phyloP scores from a whole-genome alignment of 345 rosid genomes.

The Melastoma malabathricum region DNA sequence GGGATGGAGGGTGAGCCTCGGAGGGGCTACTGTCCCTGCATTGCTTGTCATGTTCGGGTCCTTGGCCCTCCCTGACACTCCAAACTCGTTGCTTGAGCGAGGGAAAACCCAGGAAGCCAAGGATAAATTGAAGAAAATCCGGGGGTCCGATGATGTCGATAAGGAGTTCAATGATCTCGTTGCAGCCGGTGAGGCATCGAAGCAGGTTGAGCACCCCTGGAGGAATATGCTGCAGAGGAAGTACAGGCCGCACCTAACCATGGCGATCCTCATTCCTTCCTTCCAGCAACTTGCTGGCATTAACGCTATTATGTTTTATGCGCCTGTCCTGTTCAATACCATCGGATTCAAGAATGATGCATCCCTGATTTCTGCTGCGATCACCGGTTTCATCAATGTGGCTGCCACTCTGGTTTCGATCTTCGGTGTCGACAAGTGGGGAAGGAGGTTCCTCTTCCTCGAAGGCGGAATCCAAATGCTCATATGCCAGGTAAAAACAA shows the following conservation, averaged over 20 bases:
- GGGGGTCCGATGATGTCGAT: slow-evolving; percentile 57
- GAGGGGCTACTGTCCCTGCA: background rate
- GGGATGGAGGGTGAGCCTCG: slow-evolving; percentile 5
- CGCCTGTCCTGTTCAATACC: slow-evolving; percentile 72
- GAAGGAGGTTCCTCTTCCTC: slow-evolving; percentile 68
- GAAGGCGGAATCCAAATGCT: slow-evolving; percentile 79
- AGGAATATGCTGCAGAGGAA: slow-evolving; percentile 59
- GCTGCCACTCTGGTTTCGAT: slow-evolving; percentile 61
- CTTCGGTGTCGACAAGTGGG: slow-evolving; percentile 78
- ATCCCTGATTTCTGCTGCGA: slow-evolving; percentile 68
- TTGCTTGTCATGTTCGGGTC: slow-evolving; percentile 1
- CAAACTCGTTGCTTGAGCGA: slow-evolving; percentile 3
- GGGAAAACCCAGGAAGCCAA: background rate
- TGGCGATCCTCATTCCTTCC: slow-evolving; percentile 66
- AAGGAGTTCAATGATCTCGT: slow-evolving; percentile 70
- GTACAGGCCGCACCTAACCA: slow-evolving; percentile 68
- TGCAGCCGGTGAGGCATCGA: slow-evolving; percentile 64
- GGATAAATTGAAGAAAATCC: slow-evolving; percentile 19
- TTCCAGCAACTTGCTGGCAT: slow-evolving; percentile 86
- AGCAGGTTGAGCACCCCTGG: slow-evolving; percentile 68
- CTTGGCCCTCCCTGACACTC: slow-evolving; percentile 5
- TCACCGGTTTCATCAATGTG: slow-evolving; percentile 58
- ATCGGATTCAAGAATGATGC: slow-evolving; percentile 62
- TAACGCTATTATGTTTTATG: slow-evolving; percentile 79
- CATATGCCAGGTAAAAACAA: slow-evolving; percentile 53